Base-by-base conservation (phyloP, 129 eudicot genomes). In the Pittosporum tobira region DNA sequence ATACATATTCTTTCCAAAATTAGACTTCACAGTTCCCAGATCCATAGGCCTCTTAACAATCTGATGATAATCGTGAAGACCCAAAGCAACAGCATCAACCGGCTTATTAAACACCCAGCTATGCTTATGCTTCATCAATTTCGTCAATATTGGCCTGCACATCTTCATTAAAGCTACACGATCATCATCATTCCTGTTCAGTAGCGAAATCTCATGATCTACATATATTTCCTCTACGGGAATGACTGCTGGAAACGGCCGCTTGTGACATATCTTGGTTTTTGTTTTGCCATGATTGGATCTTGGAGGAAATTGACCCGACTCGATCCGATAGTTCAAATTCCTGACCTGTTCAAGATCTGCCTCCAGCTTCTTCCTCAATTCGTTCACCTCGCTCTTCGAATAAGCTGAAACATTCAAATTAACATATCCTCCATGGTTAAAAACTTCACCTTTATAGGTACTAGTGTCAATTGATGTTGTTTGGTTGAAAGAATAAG, bases 1-100 rank as follows among this genome's bases (percentile, higher is more conserved):
- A 43, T 85, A 89, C 48, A 80, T 25, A 29, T 71, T 72, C 63
- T 68, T 75, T 0, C 64, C 66, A 10, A 89, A 64, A 67, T 85
- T 85, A 8, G 81, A 64, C 46, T 80, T 82, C 1, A 89, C 91
- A 15, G 97, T 85, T 1, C 97, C 97, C 26, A 89, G 78, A 89
- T 89, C 97, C 97, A 89, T 89, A 15, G 97, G 97, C 43, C 76
- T 52, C 71, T 82, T 85, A 13, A 89, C 75, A 64, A 89, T 82
- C 26, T 49, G 67, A 63, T 85, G 93, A 45, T 85, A 89, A 80
- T 89, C 97, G 42, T 85, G 88, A 70, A 89, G 84, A 62, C 93
- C 88, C 53, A 89, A 25, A 13, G 81, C 84, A 15, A 27, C 73
- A 0, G 84, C 97, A 62, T 89, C 93, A 0, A 89, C 94, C 2